Conservation (phyloP, 2,329 filamentous ascomycete genomes). For the Colletotrichum sp. region DNA sequence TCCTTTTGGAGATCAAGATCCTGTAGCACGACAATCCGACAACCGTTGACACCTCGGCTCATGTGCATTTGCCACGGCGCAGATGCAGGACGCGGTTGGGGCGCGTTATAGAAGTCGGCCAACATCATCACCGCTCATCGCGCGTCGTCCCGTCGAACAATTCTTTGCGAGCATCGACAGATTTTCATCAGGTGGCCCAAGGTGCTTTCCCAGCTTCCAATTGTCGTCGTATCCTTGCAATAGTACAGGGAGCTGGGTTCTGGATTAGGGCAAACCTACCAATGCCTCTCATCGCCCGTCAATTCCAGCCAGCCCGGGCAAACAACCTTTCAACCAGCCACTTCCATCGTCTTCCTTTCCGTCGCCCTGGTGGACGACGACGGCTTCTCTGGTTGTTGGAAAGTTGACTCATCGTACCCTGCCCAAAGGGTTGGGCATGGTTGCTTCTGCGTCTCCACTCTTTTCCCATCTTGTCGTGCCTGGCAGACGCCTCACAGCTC, state of each 20-base stretch:
- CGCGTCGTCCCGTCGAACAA: neutral
- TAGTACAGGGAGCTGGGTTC: constrained; percentile 11
- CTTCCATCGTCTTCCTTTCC: neutral
- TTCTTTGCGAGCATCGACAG: neutral
- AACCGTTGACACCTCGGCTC: neutral
- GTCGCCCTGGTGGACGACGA: neutral
- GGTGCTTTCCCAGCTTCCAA: neutral
- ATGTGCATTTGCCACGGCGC: neutral
- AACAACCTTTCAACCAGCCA: constrained; percentile 4
- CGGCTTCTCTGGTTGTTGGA: neutral
- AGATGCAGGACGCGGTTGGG: neutral
- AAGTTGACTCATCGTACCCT: constrained; percentile 22
- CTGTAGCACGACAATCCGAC: constrained; percentile 6
- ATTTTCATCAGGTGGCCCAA: neutral
- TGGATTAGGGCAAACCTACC: neutral
- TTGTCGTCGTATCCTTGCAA: neutral
- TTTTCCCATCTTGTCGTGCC: constrained; percentile 17
- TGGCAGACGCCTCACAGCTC: constrained; percentile 17
- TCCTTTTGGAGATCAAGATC: constrained; percentile 5
- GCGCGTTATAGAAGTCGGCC: constrained; percentile 7
- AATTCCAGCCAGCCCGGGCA: neutral
- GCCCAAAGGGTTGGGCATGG: constrained; percentile 22
- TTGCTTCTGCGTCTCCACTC: constrained; percentile 20
- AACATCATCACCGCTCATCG: neutral
- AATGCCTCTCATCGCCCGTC: neutral